Evolutionary conservation across 164 flowering plant species (phyloP).

Genomic region (Macadamia integrifolia): DNA sequence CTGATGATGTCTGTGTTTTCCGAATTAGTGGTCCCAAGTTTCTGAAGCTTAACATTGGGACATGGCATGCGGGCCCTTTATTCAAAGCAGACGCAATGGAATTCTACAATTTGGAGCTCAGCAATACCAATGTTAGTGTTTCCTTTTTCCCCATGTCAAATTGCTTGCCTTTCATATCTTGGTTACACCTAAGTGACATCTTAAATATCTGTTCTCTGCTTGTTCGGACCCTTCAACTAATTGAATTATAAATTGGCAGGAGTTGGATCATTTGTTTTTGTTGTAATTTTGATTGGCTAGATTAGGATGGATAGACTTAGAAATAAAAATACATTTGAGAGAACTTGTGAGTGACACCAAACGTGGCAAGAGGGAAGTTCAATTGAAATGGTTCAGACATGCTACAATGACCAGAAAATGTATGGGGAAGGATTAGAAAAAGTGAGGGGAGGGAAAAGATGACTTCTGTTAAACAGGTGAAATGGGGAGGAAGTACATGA

Average conservation of each 20-base stretch:
- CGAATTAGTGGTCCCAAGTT: conserved; percentile 68
- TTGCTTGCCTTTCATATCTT: not conserved
- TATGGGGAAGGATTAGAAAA: too few relatives aligned
- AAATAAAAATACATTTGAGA: too few relatives aligned
- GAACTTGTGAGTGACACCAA: too few relatives aligned
- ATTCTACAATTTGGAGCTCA: conserved; percentile 84
- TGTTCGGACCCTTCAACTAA: not conserved
- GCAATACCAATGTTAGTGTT: conserved; percentile 78
- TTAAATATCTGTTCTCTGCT: not conserved
- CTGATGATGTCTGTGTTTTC: conserved; percentile 60
- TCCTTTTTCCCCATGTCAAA: not conserved
- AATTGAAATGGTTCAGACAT: too few relatives aligned
- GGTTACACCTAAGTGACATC: not conserved
- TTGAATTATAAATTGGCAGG: too few relatives aligned
- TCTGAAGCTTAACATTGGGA: conserved; percentile 75
- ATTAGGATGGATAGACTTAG: too few relatives aligned
- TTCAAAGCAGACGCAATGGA: conserved; percentile 55
- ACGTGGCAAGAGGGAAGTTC: too few relatives aligned
- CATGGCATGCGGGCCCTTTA: conserved; percentile 98
- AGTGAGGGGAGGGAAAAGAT: too few relatives aligned
- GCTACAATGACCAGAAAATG: too few relatives aligned
- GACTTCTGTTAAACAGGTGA: too few relatives aligned
- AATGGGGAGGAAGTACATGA: too few relatives aligned
- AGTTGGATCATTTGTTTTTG: not conserved
- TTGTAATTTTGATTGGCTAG: not conserved